Evolutionary conservation across 331 rosid species (phyloP), one percentile per base, ranked within the genome.

Genomic region (Pyracantha coccinea): DNA sequence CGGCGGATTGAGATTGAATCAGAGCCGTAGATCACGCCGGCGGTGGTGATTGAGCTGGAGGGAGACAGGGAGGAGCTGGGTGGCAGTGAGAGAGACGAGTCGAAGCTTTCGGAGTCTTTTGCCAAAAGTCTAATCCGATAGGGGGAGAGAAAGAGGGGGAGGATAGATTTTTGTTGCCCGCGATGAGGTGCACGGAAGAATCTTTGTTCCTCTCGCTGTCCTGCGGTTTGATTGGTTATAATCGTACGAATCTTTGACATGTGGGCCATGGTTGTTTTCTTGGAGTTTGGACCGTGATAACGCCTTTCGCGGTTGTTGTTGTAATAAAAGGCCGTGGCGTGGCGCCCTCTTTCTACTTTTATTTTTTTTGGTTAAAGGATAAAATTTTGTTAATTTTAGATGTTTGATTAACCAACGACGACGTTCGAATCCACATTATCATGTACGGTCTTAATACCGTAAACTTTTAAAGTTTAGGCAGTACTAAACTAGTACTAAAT

Each of bases 121-220:
- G 45, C 45, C 45, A 10, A 38, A 38, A 38, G 45, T 10, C 45
- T 38, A 38, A 38, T 38, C 15, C 45, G 4, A 10, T 38, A 14
- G 14, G 8, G 14, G 45, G 14, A 38, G 59, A 68, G 68, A 68
- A 41, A 5, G 73, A 59, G 19, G 72, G 52, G 54, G 62, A 15
- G 10, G 44, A 57, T 62, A 32, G 54, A 57, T 25, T 16, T 10
- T 27, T 8, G 8, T 68, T 38, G 25, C 13, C 63, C 63, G 76
- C 23, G 59, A 23, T 53, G 50, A 33, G 75, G 66, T 59, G 13
- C 79, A 68, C 66, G 27, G 29, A 32, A 59, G 83, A 79, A 79
- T 79, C 59, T 58, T 53, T 68, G 79, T 62, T 47, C 50, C 67
- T 47, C 13, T 3, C 21, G 68, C 10, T 78, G 69, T 55, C 21